phyloP scores from a whole-genome alignment of 1,139 yeast genomes.

The Pichia sp. region DNA sequence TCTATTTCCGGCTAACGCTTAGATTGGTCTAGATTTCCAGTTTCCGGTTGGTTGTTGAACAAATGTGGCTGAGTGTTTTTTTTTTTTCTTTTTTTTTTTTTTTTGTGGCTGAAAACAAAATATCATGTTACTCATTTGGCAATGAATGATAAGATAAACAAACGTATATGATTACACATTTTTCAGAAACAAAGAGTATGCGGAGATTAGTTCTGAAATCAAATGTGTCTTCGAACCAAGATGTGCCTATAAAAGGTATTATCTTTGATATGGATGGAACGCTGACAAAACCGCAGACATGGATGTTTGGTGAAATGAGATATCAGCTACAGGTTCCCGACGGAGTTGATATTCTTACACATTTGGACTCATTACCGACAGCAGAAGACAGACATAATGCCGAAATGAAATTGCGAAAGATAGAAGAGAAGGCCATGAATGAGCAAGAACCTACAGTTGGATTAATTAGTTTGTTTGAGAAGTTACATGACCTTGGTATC shows the following conservation, averaged over 20 bases:
- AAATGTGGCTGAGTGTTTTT: too few relatives aligned
- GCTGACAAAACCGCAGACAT: slow-evolving; percentile 53
- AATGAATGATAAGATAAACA: too few relatives aligned
- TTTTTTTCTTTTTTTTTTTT: too few relatives aligned
- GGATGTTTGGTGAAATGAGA: slow-evolving; percentile 62
- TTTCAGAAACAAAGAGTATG: too few relatives aligned
- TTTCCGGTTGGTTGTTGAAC: too few relatives aligned
- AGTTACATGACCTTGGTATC: slow-evolving; percentile 23
- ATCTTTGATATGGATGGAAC: slow-evolving; percentile 71
- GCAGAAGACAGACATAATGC: slow-evolving; percentile 26
- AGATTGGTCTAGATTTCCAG: too few relatives aligned
- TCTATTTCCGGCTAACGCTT: too few relatives aligned
- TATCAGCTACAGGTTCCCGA: slow-evolving; percentile 31
- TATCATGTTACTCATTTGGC: too few relatives aligned
- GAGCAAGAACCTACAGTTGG: slow-evolving; percentile 51
- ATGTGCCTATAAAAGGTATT: slow-evolving; percentile 30
- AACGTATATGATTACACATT: too few relatives aligned
- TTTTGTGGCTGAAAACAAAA: too few relatives aligned
- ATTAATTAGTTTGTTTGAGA: slow-evolving; percentile 26
- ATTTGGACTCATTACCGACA: slow-evolving; percentile 32
- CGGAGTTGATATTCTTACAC: slow-evolving; percentile 46
- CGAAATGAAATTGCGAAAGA: slow-evolving; percentile 34
- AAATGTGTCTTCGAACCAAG: too few relatives aligned
- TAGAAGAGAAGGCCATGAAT: slow-evolving; percentile 51
- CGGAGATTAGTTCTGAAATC: too few relatives aligned